Evolutionary conservation across 441 rosid species (phyloP).

Genomic region (Viola pubescens): DNA sequence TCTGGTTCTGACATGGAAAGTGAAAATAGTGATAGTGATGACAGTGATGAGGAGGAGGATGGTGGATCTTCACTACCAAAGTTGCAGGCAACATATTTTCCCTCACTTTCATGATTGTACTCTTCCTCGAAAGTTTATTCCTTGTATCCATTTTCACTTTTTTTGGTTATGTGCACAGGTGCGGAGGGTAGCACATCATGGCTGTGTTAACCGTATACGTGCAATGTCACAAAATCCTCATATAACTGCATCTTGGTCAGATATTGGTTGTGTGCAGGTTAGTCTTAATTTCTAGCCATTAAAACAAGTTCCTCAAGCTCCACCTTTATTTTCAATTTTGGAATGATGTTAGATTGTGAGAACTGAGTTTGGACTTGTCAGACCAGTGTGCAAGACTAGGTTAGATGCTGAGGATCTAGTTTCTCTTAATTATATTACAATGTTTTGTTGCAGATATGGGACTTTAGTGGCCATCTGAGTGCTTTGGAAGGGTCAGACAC

Average conservation of each 20-base stretch:
- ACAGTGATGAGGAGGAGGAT: constrained; percentile 52
- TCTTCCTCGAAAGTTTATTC: constrained; percentile 3
- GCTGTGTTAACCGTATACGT: constrained; percentile 88
- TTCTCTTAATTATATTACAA: too few species aligned
- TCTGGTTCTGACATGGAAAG: constrained; percentile 46
- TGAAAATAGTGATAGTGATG: constrained; percentile 70
- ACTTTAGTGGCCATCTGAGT: constrained; percentile 68
- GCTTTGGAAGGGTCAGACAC: constrained; percentile 66
- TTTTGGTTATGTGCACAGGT: constrained; percentile 32
- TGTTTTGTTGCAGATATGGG: constrained; percentile 63
- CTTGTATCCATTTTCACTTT: constrained; percentile 13
- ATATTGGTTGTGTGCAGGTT: constrained; percentile 88
- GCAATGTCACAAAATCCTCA: constrained; percentile 86
- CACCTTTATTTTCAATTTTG: background rate
- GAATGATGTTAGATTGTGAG: background rate
- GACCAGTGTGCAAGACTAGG: background rate
- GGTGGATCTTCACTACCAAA: constrained; percentile 50
- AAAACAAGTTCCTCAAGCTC: background rate
- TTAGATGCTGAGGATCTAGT: background rate
- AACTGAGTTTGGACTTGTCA: background rate
- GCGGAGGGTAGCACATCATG: constrained; percentile 72
- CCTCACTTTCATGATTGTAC: constrained; percentile 8
- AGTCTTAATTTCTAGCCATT: constrained; percentile 9
- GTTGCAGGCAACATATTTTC: constrained; percentile 50
- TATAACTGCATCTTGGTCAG: constrained; percentile 93